Evolutionary conservation across 1,284 basidiomycete species (phyloP).

Genomic region (Golubevia pallescens): DNA sequence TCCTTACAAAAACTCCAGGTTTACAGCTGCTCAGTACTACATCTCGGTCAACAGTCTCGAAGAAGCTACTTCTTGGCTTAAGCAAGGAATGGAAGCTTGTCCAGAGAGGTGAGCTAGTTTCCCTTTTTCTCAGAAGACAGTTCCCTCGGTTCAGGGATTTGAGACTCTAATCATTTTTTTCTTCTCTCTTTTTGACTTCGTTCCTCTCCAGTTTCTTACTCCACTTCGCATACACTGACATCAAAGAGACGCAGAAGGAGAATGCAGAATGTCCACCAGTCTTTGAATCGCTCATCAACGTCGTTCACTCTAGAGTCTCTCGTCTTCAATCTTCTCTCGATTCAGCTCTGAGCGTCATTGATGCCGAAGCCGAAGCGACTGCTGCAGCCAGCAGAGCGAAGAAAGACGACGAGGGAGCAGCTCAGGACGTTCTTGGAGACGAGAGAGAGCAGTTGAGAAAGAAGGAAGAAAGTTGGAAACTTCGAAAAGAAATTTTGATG

Average conservation of each 20-base stretch:
- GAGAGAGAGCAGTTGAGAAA: conserved; percentile 45
- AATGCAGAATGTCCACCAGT: conserved; percentile 39
- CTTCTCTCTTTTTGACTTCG: not conserved
- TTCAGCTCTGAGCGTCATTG: conserved; percentile 29
- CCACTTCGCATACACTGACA: conserved; percentile 51
- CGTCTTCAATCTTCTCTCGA: conserved; percentile 26
- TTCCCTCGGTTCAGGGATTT: too few relatives aligned
- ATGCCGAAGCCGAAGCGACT: conserved; percentile 35
- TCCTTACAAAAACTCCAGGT: conserved; percentile 8
- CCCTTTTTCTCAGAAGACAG: too few relatives aligned
- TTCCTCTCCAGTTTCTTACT: conserved; percentile 38
- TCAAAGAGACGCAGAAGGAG: conserved; percentile 29
- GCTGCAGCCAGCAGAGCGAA: conserved; percentile 19
- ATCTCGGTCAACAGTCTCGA: conserved; percentile 20
- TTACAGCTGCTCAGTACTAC: conserved; percentile 44
- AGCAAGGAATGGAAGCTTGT: conserved; percentile 56
- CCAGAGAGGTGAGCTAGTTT: conserved; percentile 28
- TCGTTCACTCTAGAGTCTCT: conserved; percentile 40
- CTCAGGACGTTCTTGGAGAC: conserved; percentile 37
- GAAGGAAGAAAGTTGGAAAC: conserved; percentile 30
- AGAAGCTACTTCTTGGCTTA: conserved; percentile 47
- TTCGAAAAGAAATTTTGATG: conserved; percentile 27
- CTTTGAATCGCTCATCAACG: conserved; percentile 37
- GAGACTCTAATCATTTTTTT: too few relatives aligned
- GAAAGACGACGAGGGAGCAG: conserved; percentile 32